Evolutionary conservation across 495 filamentous ascomycete species (phyloP), one percentile per base, ranked within the genome.

Genomic region (Immersiella caudata): DNA sequence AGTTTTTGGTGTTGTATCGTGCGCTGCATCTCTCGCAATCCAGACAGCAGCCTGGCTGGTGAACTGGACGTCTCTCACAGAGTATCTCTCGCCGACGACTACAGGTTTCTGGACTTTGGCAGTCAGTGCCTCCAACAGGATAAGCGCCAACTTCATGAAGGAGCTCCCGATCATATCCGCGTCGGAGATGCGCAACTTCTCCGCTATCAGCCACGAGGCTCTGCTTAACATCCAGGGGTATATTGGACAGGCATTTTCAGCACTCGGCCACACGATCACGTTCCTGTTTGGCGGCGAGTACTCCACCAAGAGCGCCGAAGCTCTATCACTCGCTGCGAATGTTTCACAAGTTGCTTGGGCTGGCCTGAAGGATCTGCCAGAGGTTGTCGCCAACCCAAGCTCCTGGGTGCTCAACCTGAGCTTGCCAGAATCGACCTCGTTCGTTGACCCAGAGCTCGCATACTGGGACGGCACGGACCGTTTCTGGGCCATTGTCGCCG

Each of bases 401-500:
- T 73, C 78, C 0, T 85, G 84, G 83, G 81, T 86, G 18, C 73
- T 88, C 60, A 84, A 80, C 60, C 71, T 89, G 1, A 81, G 72
- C 60, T 59, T 81, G 12, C 75, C 82, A 2, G 78, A 79, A 36
- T 50, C 78, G 14, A 60, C 76, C 0, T 66, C 70, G 0, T 70
- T 80, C 11, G 71, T 89, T 1, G 83, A 92, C 67, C 86, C 87
- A 11, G 83, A 84, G 24, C 82, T 94, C 29, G 89, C 88, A 4
- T 85, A 89, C 52, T 97, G 94, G 94, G 84, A 85, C 67, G 86
- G 88, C 1, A 86, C 81, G 35, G 94, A 96, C 78, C 86, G 93
- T 27, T 83, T 88, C 56, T 88, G 91, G 76, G 94, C 94, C 24
- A 91, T 96, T 49, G 66, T 92, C 0, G 83, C 89, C 70, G 95